Evolutionary conservation across 1,284 basidiomycete species (phyloP).

Genomic region (Cutaneotrichosporon dermatis): DNA sequence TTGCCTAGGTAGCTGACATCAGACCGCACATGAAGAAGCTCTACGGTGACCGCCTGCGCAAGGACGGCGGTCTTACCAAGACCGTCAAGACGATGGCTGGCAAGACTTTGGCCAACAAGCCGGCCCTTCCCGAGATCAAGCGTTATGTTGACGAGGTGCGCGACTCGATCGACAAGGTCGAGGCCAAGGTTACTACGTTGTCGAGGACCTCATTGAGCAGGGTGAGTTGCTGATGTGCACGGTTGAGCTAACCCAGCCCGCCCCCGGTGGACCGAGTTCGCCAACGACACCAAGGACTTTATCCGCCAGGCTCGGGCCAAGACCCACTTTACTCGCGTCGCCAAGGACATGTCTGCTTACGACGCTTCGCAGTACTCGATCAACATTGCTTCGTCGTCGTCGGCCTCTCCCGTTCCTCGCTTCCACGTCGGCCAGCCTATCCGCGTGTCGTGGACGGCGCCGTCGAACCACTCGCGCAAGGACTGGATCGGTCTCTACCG

Average conservation of each 20-base stretch:
- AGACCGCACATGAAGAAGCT: constrained; percentile 96
- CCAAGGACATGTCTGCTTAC: constrained; percentile 71
- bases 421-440: constrained; percentile 93
- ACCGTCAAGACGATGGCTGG: constrained; percentile 87
- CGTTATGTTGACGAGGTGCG: constrained; percentile 82
- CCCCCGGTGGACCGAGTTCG: constrained; percentile 67
- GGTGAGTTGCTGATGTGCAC: constrained; percentile 56
- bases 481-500: constrained; percentile 98
- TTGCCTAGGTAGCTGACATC: not conserved
- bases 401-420: constrained; percentile 48
- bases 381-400: constrained; percentile 52
- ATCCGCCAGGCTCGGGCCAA: constrained; percentile 86
- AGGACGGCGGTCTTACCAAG: constrained; percentile 94
- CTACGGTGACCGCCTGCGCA: constrained; percentile 85
- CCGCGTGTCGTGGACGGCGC: constrained; percentile 78
- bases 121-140: constrained; percentile 64
- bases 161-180: constrained; percentile 90
- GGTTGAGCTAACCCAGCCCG: constrained; percentile 48
- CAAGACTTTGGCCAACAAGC: constrained; percentile 57
- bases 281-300: constrained; percentile 86
- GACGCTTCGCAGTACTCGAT: constrained; percentile 75
- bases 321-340: constrained; percentile 81
- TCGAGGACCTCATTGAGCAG: constrained; percentile 87
- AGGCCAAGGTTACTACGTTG: constrained; percentile 83
- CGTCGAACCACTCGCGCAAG: constrained; percentile 77